These are phyloP conservation scores for Kazachstania martiniae DNA, from an alignment of 805 yeast genomes.

Conservation along the genomic window DNA sequence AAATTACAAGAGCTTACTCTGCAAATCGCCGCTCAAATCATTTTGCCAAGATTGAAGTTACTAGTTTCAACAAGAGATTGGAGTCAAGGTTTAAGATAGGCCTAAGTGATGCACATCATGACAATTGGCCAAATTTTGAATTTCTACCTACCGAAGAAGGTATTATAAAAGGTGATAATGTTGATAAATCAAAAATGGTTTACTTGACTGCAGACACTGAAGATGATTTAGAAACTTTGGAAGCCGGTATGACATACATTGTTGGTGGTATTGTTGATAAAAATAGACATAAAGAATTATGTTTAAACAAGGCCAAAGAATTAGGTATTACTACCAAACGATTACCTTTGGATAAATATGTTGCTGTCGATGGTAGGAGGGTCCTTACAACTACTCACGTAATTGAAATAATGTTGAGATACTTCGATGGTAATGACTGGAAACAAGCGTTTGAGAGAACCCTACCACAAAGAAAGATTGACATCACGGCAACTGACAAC, in stretches of 20 bases:
- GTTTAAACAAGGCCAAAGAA: conserved; percentile 69
- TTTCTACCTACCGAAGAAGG: conserved; percentile 35
- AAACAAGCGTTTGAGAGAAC: conserved; percentile 76
- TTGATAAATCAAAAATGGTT: conserved; percentile 35
- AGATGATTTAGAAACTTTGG: conserved; percentile 49
- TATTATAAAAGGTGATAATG: conserved; percentile 22
- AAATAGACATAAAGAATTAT: conserved; percentile 73
- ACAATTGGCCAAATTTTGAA: conserved; percentile 56
- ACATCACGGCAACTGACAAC: no score
- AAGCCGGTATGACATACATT: conserved; percentile 64
- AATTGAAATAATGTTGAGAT: conserved; percentile 72
- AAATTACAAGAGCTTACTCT: conserved; percentile 73
- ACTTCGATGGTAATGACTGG: conserved; percentile 78
- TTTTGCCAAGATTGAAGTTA: conserved; percentile 47
- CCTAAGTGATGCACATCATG: conserved; percentile 42
- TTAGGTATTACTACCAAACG: conserved; percentile 64
- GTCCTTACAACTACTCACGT: conserved; percentile 94
- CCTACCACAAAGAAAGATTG: conserved; percentile 67
- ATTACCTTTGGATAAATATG: conserved; percentile 79
- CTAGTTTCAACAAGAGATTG: conserved; percentile 57
- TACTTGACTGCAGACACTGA: conserved; percentile 86
- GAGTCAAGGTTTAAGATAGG: conserved; percentile 57
- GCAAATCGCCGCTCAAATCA: conserved; percentile 54
- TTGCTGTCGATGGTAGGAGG: conserved; percentile 71
- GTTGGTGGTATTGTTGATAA: conserved; percentile 96